Evolutionary conservation across 1,284 basidiomycete species (phyloP), one percentile per base, ranked within the genome.

Genomic region (Pterulicium gracile): DNA sequence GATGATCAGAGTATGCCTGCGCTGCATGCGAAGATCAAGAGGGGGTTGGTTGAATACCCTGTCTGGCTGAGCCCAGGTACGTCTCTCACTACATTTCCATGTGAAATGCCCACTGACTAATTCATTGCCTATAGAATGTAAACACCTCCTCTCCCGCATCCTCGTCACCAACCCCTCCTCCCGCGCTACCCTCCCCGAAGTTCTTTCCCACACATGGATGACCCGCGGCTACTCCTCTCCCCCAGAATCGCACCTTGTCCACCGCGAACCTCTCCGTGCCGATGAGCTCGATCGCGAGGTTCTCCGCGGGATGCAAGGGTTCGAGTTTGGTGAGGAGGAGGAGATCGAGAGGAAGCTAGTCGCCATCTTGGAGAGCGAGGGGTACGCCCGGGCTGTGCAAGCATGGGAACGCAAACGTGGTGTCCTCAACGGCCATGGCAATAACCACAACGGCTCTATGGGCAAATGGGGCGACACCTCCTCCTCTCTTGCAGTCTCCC

Each of bases 1-100:
- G 95, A 99, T 61, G 96, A 99, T 62, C 93, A 98, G 66, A 93
- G 87, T 59, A 98, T 98, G 95, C 96, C 95, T 2, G 95, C 94
- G 0, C 69, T 98, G 44, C 96, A 98, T 61, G 95, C 95, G 35
- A 98, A 98, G 71, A 98, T 99, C 69, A 99, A 98, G 65, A 80
- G 93, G 2, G 95, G 96, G 1, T 69, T 94, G 40, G 94, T 97
- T 42, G 95, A 98, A 61, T 98, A 98, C 60, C 95, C 95, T 0
- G 87, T 89, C 5, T 98, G 95, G 95, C 72, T 98, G 15, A 94
- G 88, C 57, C 79, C 87, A 56, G 89, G 89, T 90, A 59, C 56
- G 81, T 62, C 46, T 27, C 4, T 12, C 47, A 46, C 47, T 44
- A 49, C 3, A 39, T 21, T 27, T 49, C 42, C n/a, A n/a, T n/a